A percentile compares a stretch with the other conserved stretches of the same genome.
phyloP scores from a whole-genome alignment of 2,329 filamentous ascomycete genomes.

The Sporothrix variecibatus region DNA sequence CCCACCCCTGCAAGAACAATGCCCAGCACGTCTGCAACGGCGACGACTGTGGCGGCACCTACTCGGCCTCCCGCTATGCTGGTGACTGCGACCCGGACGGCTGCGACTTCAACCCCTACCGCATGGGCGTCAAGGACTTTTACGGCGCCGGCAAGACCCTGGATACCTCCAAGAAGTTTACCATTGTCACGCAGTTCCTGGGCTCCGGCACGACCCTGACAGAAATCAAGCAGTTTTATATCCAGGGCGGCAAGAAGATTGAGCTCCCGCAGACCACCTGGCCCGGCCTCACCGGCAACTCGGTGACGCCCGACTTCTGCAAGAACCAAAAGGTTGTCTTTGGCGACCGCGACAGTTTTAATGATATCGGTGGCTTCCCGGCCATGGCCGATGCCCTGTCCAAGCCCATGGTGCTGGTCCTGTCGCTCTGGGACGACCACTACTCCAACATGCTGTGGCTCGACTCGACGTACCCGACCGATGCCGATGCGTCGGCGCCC shows the following conservation, averaged over 20 bases:
- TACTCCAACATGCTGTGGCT: slow-evolving; percentile 64
- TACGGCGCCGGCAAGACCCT: slow-evolving; percentile 54
- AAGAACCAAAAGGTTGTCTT: slow-evolving; percentile 56
- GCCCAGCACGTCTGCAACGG: slow-evolving; percentile 47
- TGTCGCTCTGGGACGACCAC: slow-evolving; percentile 65
- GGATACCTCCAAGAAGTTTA: slow-evolving; percentile 59
- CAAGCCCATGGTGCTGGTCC: slow-evolving; percentile 61
- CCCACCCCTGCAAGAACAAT: slow-evolving; percentile 56
- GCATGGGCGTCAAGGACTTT: slow-evolving; percentile 61
- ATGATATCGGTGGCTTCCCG: slow-evolving; percentile 54
- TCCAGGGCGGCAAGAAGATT: slow-evolving; percentile 59
- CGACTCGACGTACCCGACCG: slow-evolving; percentile 55
- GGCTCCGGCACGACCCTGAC: slow-evolving; percentile 48
- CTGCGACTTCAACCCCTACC: slow-evolving; percentile 67
- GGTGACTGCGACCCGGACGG: slow-evolving; percentile 65
- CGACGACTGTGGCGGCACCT: slow-evolving; percentile 51
- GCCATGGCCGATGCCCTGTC: slow-evolving; percentile 47
- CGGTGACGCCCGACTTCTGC: slow-evolving; percentile 57
- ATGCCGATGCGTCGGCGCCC: slow-evolving; percentile 39
- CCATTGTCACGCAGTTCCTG: slow-evolving; percentile 63
- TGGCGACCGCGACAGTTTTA: slow-evolving; percentile 53
- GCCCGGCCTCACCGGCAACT: slow-evolving; percentile 36
- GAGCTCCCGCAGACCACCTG: slow-evolving; percentile 44
- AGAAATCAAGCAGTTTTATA: slow-evolving; percentile 62
- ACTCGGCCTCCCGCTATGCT: slow-evolving; percentile 39